Evolutionary conservation across 2,329 filamentous ascomycete species (phyloP).

Genomic region (Botrytis porri): DNA sequence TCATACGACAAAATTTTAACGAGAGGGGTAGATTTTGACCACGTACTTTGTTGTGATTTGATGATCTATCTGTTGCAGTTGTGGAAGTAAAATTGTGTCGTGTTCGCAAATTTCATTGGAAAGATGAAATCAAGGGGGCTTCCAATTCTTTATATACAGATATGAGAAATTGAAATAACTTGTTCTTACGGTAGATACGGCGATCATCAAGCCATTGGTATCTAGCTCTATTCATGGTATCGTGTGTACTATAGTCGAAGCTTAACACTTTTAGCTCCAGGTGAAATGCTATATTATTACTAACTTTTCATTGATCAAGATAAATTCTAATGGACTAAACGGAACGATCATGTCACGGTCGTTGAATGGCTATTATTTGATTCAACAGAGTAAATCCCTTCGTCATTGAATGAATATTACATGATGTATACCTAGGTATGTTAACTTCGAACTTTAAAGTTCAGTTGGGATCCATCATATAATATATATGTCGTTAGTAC

Average conservation of each 20-base stretch:
- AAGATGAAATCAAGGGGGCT: not conserved
- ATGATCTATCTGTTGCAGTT: not conserved
- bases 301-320: not conserved
- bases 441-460: not conserved
- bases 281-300: not conserved
- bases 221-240: not conserved
- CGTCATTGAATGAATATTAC: not conserved
- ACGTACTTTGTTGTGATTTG: not conserved
- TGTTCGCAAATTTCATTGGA: too few species aligned
- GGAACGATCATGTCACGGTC: not conserved
- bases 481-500: not conserved
- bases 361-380: accelerated
- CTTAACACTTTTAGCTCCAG: not conserved
- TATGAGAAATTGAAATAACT: not conserved
- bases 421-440: too few species aligned
- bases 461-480: not conserved
- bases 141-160: not conserved
- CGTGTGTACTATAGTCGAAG: not conserved
- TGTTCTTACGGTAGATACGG: not conserved
- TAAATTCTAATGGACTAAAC: not conserved
- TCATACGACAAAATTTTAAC: not conserved
- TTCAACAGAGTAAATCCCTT: not conserved
- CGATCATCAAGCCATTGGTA: not conserved
- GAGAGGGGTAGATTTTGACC: not conserved
- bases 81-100: not conserved